Conservation (phyloP, 495 filamentous ascomycete species). For the Penicillium lividum region DNA sequence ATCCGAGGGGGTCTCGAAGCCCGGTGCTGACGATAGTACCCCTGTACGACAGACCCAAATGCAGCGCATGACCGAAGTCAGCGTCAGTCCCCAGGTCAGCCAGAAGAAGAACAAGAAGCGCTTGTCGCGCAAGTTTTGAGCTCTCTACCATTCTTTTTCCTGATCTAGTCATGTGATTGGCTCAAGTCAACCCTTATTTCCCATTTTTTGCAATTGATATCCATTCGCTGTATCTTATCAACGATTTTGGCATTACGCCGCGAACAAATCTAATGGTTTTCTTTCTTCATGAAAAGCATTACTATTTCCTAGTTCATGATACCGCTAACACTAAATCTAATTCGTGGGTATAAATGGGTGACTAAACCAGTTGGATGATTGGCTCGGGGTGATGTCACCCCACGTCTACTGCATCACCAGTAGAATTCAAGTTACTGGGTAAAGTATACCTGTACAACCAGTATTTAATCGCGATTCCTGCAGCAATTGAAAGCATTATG, state of each 20-base stretch:
- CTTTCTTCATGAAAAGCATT: not conserved
- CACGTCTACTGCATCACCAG: conserved; percentile 5
- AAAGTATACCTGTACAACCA: not conserved
- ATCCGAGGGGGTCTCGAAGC: conserved; percentile 30
- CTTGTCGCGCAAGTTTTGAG: conserved; percentile 16
- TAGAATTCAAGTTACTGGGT: conserved; percentile 13
- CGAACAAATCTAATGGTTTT: not conserved
- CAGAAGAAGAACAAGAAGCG: conserved; percentile 23
- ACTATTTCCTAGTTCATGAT: too few relatives aligned
- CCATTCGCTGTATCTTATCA: conserved; percentile 8
- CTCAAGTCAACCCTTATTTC: not conserved
- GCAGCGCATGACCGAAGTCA: conserved; percentile 25
- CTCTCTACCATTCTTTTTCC: not conserved
- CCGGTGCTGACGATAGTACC: conserved; percentile 28
- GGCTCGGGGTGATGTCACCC: conserved; percentile 21
- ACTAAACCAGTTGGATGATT: conserved; percentile 14
- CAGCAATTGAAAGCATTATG: not conserved
- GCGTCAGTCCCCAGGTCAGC: conserved; percentile 28
- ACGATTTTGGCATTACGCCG: not conserved
- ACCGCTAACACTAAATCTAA: too few relatives aligned
- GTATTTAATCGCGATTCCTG: not conserved
- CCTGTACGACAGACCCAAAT: conserved; percentile 23
- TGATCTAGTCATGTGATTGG: not conserved
- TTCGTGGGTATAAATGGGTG: conserved; percentile 2
- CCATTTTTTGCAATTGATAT: not conserved